Percentiles rank a stretch among this genome's conserved stretches.
These are phyloP conservation scores for Arthroderma sp. DNA, from an alignment of 2,329 filamentous ascomycete species.

Conservation along the genomic window DNA sequence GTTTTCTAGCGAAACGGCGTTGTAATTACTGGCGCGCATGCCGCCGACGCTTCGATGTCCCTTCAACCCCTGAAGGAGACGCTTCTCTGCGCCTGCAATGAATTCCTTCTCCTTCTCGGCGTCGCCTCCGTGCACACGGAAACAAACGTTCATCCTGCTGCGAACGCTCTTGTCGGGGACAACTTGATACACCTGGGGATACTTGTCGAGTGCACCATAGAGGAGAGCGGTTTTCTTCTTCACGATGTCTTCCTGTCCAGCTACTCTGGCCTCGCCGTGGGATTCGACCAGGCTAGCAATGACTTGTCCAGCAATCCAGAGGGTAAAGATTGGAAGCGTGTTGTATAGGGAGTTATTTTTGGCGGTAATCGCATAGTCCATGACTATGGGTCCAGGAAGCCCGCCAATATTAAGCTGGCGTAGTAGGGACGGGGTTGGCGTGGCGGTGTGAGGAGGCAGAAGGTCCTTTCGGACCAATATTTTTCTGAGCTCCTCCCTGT, in stretches of 20 bases:
- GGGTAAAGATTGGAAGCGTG: slow-evolving; percentile 86
- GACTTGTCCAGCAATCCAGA: slow-evolving; percentile 82
- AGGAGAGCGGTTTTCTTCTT: slow-evolving; percentile 63
- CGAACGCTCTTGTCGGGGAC: slow-evolving; percentile 64
- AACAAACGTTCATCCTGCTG: slow-evolving; percentile 93
- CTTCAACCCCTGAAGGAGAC: slow-evolving; percentile 66
- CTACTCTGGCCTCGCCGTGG: slow-evolving; percentile 55
- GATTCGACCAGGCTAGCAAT: slow-evolving; percentile 59
- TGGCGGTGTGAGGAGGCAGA: slow-evolving; percentile 53
- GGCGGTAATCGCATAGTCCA: slow-evolving; percentile 72
- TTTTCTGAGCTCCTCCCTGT: slow-evolving; percentile 81
- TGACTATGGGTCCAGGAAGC: slow-evolving; percentile 51
- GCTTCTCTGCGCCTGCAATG: slow-evolving; percentile 56
- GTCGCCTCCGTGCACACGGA: slow-evolving; percentile 56
- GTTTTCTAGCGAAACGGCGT: slow-evolving; percentile 52
- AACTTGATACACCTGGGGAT: slow-evolving; percentile 61
- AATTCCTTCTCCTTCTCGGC: slow-evolving; percentile 69
- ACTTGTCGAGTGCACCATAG: slow-evolving; percentile 63
- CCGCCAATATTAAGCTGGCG: slow-evolving; percentile 64
- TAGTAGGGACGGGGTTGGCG: slow-evolving; percentile 57
- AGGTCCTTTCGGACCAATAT: slow-evolving; percentile 80
- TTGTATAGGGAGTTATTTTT: slow-evolving; percentile 97
- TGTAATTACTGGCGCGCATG: slow-evolving; percentile 81
- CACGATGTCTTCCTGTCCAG: slow-evolving; percentile 62
- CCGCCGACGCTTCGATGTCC: slow-evolving; percentile 80